Percentiles rank a stretch among this genome's conserved stretches.
These are phyloP conservation scores for Fraxinus velutina DNA, from an alignment of 305 asterid species.

Conservation along the genomic window DNA sequence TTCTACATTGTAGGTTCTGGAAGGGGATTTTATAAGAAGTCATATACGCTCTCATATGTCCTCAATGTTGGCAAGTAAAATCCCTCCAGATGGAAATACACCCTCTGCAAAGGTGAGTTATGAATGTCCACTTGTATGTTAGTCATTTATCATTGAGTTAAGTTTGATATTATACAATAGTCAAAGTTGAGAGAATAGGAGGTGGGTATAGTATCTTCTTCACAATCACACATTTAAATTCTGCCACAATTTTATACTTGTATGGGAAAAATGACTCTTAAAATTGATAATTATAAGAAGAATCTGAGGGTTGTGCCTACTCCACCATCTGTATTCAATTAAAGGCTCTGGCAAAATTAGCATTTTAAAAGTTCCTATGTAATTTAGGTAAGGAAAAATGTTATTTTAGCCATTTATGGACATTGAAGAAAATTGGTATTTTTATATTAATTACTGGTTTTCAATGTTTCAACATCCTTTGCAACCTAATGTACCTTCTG, in stretches of 20 bases:
- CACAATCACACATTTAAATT: neutral
- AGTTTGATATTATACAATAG: neutral
- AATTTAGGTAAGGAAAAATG: neutral
- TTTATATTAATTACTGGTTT: neutral
- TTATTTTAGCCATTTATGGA: conserved; percentile 1
- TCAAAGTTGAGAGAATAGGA: neutral
- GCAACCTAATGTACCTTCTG: neutral
- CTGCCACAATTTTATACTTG: neutral
- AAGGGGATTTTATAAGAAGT: conserved; percentile 83
- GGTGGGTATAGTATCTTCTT: neutral
- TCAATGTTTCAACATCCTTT: neutral
- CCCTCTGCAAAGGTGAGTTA: conserved; percentile 62
- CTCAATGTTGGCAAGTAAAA: conserved; percentile 37
- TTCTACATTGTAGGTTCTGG: conserved; percentile 56
- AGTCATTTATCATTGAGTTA: neutral
- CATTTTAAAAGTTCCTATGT: neutral
- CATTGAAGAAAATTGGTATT: neutral
- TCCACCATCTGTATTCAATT: neutral
- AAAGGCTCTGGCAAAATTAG: neutral
- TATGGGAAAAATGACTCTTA: neutral
- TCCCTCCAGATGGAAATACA: conserved; percentile 30
- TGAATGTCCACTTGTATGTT: neutral
- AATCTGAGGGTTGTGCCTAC: neutral
- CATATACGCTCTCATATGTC: conserved; percentile 73
- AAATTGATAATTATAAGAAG: neutral